Conservation (phyloP, 1,284 basidiomycete genomes). For the Moesziomyces parantarcticus region DNA sequence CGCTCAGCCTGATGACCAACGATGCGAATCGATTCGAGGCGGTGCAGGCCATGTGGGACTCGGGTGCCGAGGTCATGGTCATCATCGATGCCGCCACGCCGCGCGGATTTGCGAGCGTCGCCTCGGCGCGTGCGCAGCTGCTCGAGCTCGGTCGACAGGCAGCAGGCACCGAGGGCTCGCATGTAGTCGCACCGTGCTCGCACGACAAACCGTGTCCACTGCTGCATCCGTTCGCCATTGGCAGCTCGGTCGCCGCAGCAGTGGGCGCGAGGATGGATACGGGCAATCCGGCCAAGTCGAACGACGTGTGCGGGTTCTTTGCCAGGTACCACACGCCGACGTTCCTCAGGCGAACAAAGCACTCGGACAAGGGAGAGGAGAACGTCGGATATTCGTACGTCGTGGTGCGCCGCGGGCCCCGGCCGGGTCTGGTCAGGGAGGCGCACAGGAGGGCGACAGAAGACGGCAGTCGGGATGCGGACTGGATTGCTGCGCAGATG, state of each 20-base stretch:
- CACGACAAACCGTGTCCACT: conserved; percentile 88
- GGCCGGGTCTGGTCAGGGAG: conserved; percentile 71
- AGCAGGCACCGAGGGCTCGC: conserved; percentile 67
- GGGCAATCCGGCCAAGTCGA: conserved; percentile 57
- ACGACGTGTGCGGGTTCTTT: conserved; percentile 80
- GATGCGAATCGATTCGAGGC: conserved; percentile 76
- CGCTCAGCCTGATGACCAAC: conserved; percentile 78
- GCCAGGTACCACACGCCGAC: conserved; percentile 86
- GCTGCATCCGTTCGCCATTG: conserved; percentile 67
- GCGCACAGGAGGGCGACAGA: conserved; percentile 13
- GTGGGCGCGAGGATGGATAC: conserved; percentile 18
- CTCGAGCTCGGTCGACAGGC: conserved; percentile 74
- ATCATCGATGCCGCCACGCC: conserved; percentile 85
- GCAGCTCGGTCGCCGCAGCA: conserved; percentile 10
- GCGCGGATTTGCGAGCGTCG: conserved; percentile 82
- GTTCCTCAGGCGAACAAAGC: conserved; percentile 87
- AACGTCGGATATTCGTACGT: conserved; percentile 90
- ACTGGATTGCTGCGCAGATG: conserved; percentile 9
- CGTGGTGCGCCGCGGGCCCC: conserved; percentile 81
- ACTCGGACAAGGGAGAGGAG: conserved; percentile 83
- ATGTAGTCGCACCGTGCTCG: conserved; percentile 84
- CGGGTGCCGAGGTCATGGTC: conserved; percentile 75
- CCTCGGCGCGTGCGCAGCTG: conserved; percentile 83
- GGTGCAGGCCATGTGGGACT: conserved; percentile 87
- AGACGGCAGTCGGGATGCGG: background rate